These are phyloP conservation scores for Trichoderma breve DNA, from an alignment of 2,329 filamentous ascomycete species.

Conservation along the genomic window DNA sequence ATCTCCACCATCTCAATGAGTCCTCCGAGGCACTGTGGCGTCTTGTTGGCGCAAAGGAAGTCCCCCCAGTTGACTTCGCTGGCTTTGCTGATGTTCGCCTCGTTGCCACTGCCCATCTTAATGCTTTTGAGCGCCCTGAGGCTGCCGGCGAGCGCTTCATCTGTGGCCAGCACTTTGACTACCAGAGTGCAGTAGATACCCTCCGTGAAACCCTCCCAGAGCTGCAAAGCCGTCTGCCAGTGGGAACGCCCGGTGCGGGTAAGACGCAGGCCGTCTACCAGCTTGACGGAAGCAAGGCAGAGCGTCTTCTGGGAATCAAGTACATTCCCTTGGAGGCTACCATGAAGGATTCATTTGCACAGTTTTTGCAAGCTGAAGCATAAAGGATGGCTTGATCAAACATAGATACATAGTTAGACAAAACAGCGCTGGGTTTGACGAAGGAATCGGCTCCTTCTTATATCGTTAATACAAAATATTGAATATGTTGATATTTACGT, in stretches of 20 bases:
- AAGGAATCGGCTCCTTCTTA: background rate
- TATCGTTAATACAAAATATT: background rate
- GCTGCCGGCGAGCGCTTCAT: conserved; percentile 63
- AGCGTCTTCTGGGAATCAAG: conserved; percentile 54
- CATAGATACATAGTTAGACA: background rate
- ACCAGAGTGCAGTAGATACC: conserved; percentile 51
- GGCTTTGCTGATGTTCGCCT: conserved; percentile 58
- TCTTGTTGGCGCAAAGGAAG: conserved; percentile 21
- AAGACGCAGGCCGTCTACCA: conserved; percentile 38
- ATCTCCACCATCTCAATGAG: conserved; percentile 22
- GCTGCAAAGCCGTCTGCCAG: conserved; percentile 26
- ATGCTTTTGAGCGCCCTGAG: conserved; percentile 52
- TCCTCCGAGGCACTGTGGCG: conserved; percentile 23
- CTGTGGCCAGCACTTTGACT: conserved; percentile 60
- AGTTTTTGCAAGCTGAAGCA: background rate
- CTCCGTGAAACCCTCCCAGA: conserved; percentile 56
- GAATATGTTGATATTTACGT: background rate
- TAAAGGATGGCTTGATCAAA: background rate
- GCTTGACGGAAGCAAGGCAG: conserved; percentile 41
- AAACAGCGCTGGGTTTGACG: background rate
- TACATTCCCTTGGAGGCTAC: conserved; percentile 47
- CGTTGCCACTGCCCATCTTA: conserved; percentile 59
- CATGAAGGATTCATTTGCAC: conserved; percentile 17
- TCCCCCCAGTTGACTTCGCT: conserved; percentile 26
- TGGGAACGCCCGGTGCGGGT: conserved; percentile 22